Conservation (phyloP, 2,329 filamentous ascomycete genomes). For the Endothia cerciana region DNA sequence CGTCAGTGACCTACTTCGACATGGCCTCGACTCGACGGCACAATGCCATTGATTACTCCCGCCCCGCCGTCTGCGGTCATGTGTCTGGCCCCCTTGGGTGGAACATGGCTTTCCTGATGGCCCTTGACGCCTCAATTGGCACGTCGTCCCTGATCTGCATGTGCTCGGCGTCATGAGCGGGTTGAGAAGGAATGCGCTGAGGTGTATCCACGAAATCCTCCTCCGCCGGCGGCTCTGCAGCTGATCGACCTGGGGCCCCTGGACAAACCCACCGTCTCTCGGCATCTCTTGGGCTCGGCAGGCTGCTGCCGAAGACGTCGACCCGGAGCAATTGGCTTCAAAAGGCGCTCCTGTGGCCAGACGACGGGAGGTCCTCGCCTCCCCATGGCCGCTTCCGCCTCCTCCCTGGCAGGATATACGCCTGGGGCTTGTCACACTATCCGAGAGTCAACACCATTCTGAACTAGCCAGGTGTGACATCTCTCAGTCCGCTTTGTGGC, state of each 20-base stretch:
- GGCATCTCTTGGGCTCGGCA: conserved; percentile 3
- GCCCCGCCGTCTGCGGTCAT: not conserved
- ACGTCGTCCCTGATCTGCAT: conserved; percentile 4
- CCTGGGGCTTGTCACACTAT: not conserved
- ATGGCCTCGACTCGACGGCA: not conserved
- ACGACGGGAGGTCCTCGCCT: too few species aligned
- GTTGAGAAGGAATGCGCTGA: not conserved
- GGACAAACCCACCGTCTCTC: not conserved
- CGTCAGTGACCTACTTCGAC: not conserved
- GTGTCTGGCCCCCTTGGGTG: not conserved
- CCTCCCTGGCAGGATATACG: too few species aligned
- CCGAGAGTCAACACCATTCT: not conserved
- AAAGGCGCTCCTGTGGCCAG: too few species aligned
- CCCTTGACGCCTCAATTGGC: not conserved
- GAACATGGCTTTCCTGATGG: not conserved
- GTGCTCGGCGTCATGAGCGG: not conserved
- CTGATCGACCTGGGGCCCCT: conserved; percentile 2
- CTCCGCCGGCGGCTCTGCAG: conserved; percentile 1
- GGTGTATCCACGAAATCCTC: not conserved
- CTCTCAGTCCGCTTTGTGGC: not conserved
- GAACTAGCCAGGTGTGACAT: conserved; percentile 2
- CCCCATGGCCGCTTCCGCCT: too few species aligned
- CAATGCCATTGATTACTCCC: not conserved
- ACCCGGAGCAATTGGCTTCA: not conserved
- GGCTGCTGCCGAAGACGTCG: conserved; percentile 4